phyloP scores from a whole-genome alignment of 495 filamentous ascomycete species.

The Neurospora intermedia region DNA sequence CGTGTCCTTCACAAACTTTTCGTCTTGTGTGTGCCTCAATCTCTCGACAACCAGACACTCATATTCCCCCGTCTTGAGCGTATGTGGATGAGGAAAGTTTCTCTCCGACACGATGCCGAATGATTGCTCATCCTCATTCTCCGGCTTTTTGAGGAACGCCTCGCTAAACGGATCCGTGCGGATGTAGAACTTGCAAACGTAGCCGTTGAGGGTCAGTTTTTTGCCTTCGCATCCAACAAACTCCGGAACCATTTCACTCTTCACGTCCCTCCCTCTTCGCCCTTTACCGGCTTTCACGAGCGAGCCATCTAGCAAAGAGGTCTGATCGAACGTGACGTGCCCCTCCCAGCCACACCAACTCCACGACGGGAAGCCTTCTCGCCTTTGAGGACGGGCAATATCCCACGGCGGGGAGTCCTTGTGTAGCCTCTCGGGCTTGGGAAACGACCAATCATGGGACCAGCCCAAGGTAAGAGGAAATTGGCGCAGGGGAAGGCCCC shows the following conservation, averaged over 20 bases:
- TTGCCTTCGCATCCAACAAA: not conserved
- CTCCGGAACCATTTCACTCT: slow-evolving; percentile 3
- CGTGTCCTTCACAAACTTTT: not conserved
- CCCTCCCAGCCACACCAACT: slow-evolving; percentile 12
- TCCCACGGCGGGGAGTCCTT: not conserved
- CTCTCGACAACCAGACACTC: slow-evolving; percentile 5
- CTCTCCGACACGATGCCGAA: slow-evolving; percentile 9
- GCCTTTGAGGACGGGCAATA: not conserved
- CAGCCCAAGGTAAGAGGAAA: slow-evolving; percentile 5
- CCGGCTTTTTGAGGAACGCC: not conserved
- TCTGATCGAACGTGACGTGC: not conserved
- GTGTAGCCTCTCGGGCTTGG: not conserved
- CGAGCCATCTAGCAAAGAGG: not conserved
- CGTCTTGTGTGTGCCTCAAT: not conserved
- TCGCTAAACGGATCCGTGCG: slow-evolving; percentile 12
- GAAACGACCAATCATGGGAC: not conserved
- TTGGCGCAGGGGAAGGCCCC: slow-evolving; percentile 9
- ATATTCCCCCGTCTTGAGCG: slow-evolving; percentile 3
- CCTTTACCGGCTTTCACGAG: not conserved
- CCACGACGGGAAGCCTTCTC: slow-evolving; percentile 8
- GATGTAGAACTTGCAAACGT: slow-evolving; percentile 3
- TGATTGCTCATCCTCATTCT: not conserved
- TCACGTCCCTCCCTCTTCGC: not conserved
- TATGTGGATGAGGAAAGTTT: slow-evolving; percentile 12
- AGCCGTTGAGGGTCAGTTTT: slow-evolving; percentile 1